A percentile compares a stretch with the other conserved stretches of the same genome.
Conservation (phyloP, 768 basidiomycete species). For the Russula vinacea region DNA sequence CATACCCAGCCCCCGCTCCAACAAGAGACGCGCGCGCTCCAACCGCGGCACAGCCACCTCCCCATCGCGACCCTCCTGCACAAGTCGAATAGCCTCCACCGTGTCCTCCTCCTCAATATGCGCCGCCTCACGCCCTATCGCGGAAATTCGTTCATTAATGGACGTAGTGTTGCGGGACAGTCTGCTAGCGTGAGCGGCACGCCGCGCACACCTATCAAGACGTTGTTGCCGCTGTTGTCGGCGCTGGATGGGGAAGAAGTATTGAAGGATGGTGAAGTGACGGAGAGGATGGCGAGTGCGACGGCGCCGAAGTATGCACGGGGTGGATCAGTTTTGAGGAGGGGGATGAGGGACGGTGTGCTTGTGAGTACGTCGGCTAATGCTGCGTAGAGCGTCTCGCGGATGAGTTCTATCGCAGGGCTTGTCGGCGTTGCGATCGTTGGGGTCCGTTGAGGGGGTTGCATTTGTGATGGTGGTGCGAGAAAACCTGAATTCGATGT, state of each 20-base stretch:
- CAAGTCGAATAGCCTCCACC: slow-evolving; percentile 44
- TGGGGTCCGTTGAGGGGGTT: slow-evolving; percentile 19
- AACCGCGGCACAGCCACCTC: slow-evolving; percentile 46
- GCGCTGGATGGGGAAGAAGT: slow-evolving; percentile 35
- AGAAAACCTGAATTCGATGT: slow-evolving; percentile 2
- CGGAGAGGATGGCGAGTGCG: slow-evolving; percentile 66
- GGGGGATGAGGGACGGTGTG: slow-evolving; percentile 49
- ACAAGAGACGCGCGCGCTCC: slow-evolving; percentile 55
- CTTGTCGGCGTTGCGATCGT: slow-evolving; percentile 40
- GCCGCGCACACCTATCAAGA: slow-evolving; percentile 44
- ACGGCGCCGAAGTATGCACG: slow-evolving; percentile 80
- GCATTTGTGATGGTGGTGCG: neutral
- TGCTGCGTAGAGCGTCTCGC: slow-evolving; percentile 83
- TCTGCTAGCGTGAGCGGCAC: slow-evolving; percentile 57
- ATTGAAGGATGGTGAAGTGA: slow-evolving; percentile 31
- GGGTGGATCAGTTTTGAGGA: slow-evolving; percentile 60
- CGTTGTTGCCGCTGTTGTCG: neutral
- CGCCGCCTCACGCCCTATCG: slow-evolving; percentile 51
- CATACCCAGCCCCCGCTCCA: slow-evolving; percentile 55
- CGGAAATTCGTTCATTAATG: slow-evolving; percentile 68
- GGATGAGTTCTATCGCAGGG: slow-evolving; percentile 72
- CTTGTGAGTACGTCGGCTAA: slow-evolving; percentile 66
- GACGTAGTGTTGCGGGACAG: slow-evolving; percentile 60
- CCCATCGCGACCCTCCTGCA: slow-evolving; percentile 38
- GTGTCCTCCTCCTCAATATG: slow-evolving; percentile 56